Evolutionary conservation across 805 yeast species (phyloP).

Genomic region (Candida dendrica): DNA sequence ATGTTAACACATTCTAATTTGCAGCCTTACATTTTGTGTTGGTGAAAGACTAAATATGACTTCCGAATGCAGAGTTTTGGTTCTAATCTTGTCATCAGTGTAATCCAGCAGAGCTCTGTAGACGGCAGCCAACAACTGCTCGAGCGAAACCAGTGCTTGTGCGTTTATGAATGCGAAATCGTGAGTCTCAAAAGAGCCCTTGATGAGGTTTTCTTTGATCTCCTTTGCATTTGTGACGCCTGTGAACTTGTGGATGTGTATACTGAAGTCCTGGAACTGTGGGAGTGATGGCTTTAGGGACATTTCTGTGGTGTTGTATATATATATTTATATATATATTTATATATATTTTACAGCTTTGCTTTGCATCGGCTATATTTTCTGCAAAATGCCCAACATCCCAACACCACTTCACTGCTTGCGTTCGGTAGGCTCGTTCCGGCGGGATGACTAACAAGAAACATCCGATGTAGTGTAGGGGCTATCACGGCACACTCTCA

Average conservation of each 20-base stretch:
- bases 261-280: conserved; percentile 34
- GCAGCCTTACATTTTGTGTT: conserved; percentile 50
- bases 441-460: no score
- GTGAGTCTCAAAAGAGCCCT: conserved; percentile 25
- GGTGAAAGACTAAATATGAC: conserved; percentile 64
- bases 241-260: conserved; percentile 36
- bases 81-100: conserved; percentile 40
- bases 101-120: conserved; percentile 54
- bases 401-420: no score
- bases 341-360: no score
- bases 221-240: conserved; percentile 36
- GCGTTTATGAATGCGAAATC: conserved; percentile 64
- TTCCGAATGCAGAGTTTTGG: conserved; percentile 67
- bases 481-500: conserved; percentile 27
- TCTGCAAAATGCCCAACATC: no score
- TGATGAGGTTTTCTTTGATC: conserved; percentile 40
- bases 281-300: conserved; percentile 25
- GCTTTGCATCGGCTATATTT: no score
- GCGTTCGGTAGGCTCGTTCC: no score
- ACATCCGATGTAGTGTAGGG: conserved; percentile 27
- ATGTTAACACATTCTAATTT: no score
- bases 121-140: conserved; percentile 55
- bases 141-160: conserved; percentile 45
- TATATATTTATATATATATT: no score
- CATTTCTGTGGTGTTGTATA: no score